Conservation (phyloP, 2,329 filamentous ascomycete genomes). For the Alternaria arborescens region DNA sequence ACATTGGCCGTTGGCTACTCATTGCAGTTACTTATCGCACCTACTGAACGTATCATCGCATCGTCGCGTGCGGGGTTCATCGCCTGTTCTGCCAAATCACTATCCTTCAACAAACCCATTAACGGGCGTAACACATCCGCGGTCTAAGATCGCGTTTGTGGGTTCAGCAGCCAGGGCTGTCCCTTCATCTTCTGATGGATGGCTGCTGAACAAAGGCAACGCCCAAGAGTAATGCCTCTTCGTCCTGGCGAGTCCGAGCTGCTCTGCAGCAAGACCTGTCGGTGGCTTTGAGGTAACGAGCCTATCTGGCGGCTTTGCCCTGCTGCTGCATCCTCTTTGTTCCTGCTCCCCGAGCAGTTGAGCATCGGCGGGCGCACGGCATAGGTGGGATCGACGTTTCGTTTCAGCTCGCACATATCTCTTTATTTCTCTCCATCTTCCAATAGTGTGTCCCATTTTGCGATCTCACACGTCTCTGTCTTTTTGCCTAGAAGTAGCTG, state of each 20-base stretch:
- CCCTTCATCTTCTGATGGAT: constrained; percentile 36
- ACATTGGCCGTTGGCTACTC: too few species aligned
- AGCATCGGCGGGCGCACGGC: constrained; percentile 36
- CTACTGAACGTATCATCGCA: background rate
- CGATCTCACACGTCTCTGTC: background rate
- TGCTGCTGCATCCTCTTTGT: constrained; percentile 34
- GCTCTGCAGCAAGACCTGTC: constrained; percentile 24
- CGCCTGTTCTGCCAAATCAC: too few species aligned
- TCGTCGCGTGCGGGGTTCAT: background rate
- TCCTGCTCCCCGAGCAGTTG: constrained; percentile 24
- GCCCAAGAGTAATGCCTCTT: constrained; percentile 39
- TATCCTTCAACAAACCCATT: background rate
- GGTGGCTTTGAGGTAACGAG: constrained; percentile 29
- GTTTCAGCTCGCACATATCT: constrained; percentile 45
- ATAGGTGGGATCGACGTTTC: constrained; percentile 43
- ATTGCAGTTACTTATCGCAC: background rate
- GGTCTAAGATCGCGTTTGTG: constrained; percentile 39
- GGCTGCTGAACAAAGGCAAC: constrained; percentile 49
- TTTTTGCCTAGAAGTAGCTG: background rate
- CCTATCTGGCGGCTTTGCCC: constrained; percentile 45
- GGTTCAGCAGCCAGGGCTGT: constrained; percentile 40
- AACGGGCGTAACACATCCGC: constrained; percentile 35
- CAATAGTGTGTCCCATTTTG: background rate
- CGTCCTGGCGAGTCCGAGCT: constrained; percentile 12
- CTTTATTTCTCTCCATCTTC: background rate